These are phyloP conservation scores for Linum trigynum DNA, from an alignment of 345 rosid species.

Conservation along the genomic window DNA sequence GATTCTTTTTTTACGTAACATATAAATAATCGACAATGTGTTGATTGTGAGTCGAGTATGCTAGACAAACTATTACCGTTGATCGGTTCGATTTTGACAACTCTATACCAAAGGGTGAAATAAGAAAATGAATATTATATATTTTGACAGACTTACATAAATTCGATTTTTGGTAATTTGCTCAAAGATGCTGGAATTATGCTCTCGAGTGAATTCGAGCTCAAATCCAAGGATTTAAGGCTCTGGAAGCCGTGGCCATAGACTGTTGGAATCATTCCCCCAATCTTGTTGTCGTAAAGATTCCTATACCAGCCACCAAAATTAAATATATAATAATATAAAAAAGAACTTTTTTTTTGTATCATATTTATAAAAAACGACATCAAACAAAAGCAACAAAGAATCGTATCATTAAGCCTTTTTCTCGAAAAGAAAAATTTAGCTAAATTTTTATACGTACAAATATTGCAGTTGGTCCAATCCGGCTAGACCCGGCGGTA, in stretches of 20 bases:
- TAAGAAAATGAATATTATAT: too few relatives aligned
- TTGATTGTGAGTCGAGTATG: too few relatives aligned
- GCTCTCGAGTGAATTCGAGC: not conserved
- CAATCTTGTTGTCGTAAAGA: not conserved
- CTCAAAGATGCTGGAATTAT: not conserved
- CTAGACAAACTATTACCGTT: too few relatives aligned
- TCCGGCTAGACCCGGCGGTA: not conserved
- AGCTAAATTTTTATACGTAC: not conserved
- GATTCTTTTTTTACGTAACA: too few relatives aligned
- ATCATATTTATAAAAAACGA: too few relatives aligned
- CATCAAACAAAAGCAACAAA: too few relatives aligned
- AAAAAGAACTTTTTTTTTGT: too few relatives aligned
- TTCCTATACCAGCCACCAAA: not conserved
- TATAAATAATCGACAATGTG: too few relatives aligned
- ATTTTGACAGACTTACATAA: not conserved
- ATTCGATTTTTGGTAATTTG: not conserved
- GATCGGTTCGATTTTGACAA: too few relatives aligned
- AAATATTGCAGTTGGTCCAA: not conserved
- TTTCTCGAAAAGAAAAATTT: too few relatives aligned
- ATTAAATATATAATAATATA: too few relatives aligned
- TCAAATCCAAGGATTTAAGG: not conserved
- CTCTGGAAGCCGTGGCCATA: not conserved
- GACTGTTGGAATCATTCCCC: not conserved
- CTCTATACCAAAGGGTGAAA: too few relatives aligned
- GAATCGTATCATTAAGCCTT: not conserved